Evolutionary conservation across 441 rosid genomes (phyloP), one percentile per base, ranked within the genome.

Genomic region (Euphorbia schlechtendalii): DNA sequence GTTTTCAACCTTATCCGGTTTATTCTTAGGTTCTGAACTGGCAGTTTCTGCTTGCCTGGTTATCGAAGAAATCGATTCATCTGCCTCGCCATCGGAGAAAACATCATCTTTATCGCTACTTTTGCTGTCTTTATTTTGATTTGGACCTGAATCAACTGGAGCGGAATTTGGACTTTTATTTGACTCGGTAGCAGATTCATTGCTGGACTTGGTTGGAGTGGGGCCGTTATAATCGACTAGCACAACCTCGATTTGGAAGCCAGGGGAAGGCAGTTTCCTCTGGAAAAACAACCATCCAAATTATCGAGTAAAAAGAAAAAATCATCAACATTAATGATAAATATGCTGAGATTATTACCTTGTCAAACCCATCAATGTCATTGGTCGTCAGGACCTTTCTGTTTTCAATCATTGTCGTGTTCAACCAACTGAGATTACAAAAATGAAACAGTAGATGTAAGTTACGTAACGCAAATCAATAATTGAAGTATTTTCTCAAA

Each of bases 211-310:
- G 0, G 77, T 45, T 38, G 87, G 73, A 67, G 70, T 56, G 48
- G 77, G 57, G 9, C 77, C 78, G 64, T 75, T 78, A 38, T 76
- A 75, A 74, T 94, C 98, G 34, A 84, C 84, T 20, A 94, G 86
- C 61, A 94, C 96, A 46, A 94, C 87, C 83, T 94, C 99, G 8
- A 91, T 89, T 72, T 87, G 94, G 69, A 94, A 94, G 25, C 98
- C 98, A 3, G 98, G 96, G 1, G 98, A 94, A 22, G 98, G 96
- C 77, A 91, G 78, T 79, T 91, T 94, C 80, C 99, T 86, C 98
- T 94, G 87, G 77, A 81, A 54, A 68, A n/a, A 40, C 11, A n/a
- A n/a, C 63, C 60, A 70, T 10, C 60, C 68, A 61, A 53, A 68
- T 59, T 53, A 56, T 64, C 2, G 9, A 40, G n/a, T n/a, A n/a